These are phyloP conservation scores for Eucalyptus polybractea DNA, from an alignment of 345 rosid genomes.

Conservation along the genomic window DNA sequence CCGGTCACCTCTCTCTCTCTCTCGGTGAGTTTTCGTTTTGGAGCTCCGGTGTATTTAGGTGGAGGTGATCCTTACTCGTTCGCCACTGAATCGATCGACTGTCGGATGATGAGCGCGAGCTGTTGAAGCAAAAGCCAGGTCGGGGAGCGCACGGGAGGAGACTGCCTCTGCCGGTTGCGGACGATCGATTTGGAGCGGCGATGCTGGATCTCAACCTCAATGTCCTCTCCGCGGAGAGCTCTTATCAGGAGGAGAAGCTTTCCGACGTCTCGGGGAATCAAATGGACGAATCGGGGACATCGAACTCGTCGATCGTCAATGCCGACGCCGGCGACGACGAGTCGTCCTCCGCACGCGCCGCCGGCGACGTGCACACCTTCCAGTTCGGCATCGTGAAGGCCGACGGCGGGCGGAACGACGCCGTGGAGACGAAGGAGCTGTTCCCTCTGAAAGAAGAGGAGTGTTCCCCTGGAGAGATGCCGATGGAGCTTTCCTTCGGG, in stretches of 20 bases:
- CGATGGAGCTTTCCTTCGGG: conserved; percentile 45
- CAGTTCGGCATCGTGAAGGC: conserved; percentile 64
- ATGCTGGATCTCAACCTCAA: conserved; percentile 92
- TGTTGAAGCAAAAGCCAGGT: background rate
- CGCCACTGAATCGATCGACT: background rate
- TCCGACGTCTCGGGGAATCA: conserved; percentile 27
- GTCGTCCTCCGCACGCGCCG: conserved; percentile 43
- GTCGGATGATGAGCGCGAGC: background rate
- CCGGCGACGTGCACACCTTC: conserved; percentile 20
- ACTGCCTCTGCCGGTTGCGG: background rate
- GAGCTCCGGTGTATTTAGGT: background rate
- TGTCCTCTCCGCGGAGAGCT: conserved; percentile 37
- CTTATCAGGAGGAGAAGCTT: conserved; percentile 35
- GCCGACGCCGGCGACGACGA: conserved; percentile 61
- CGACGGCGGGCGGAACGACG: conserved; percentile 14
- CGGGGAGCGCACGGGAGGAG: background rate
- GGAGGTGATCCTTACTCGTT: background rate
- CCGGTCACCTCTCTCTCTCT: background rate
- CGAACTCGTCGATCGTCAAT: conserved; percentile 78
- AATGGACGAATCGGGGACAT: conserved; percentile 55
- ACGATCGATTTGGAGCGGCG: background rate
- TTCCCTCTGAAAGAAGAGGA: conserved; percentile 36
- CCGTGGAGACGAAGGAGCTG: conserved; percentile 41
- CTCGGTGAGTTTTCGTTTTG: background rate
- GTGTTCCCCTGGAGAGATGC: conserved; percentile 18